phyloP scores from a whole-genome alignment of 176 grass and related monocot species.

The Rhynchospora breviuscula region DNA sequence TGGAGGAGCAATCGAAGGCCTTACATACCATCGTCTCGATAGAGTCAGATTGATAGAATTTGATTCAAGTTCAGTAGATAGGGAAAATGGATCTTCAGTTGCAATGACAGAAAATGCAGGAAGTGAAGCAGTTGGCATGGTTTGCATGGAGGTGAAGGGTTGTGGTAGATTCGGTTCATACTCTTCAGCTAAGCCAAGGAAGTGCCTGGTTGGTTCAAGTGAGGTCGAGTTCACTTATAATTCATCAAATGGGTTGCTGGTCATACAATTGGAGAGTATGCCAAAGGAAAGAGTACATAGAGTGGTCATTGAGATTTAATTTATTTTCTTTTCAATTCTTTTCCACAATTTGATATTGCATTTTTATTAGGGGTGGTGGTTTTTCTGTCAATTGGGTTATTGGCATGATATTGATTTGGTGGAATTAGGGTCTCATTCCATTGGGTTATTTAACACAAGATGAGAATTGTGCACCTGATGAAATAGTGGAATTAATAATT shows the following conservation, averaged over 20 bases:
- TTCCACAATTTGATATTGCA: background rate
- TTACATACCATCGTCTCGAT: conserved; percentile 53
- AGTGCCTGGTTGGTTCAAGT: conserved; percentile 43
- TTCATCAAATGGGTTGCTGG: conserved; percentile 42
- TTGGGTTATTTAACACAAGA: conserved; percentile 1
- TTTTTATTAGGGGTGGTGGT: background rate
- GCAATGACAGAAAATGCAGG: background rate
- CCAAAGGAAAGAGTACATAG: conserved; percentile 66
- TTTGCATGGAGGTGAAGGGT: conserved; percentile 71
- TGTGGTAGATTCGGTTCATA: conserved; percentile 68
- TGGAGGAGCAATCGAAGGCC: conserved; percentile 61
- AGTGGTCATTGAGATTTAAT: conserved; percentile 56
- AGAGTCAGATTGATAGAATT: conserved; percentile 6
- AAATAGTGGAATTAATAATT: conserved; percentile 1
- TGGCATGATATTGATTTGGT: conserved; percentile 4
- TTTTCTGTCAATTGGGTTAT: background rate
- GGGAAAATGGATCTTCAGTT: background rate
- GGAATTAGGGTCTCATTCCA: background rate
- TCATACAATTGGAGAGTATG: conserved; percentile 50
- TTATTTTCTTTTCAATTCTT: background rate
- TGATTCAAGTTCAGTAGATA: background rate
- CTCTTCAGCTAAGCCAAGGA: conserved; percentile 53
- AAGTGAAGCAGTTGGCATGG: conserved; percentile 39
- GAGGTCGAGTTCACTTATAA: conserved; percentile 63
- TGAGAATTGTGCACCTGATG: background rate